A percentile compares a stretch with the other conserved stretches of the same genome.
Conservation (phyloP, 2,329 filamentous ascomycete genomes). For the Fusarium fujikuroi region DNA sequence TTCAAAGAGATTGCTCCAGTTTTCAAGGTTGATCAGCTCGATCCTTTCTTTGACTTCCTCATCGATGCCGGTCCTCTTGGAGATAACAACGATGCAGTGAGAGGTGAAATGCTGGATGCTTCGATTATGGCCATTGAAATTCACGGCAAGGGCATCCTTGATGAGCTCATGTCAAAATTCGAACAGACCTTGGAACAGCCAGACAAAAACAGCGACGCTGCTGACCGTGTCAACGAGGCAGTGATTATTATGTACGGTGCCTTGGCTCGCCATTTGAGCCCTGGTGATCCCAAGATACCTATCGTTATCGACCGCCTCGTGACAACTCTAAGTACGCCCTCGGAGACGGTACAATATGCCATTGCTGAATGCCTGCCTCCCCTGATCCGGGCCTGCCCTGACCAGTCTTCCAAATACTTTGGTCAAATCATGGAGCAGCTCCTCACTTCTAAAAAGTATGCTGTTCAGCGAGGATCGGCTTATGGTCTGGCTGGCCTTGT, state of each 20-base stretch:
- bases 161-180: slow-evolving; percentile 91
- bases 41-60: slow-evolving; percentile 84
- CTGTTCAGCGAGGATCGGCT: slow-evolving; percentile 89
- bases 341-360: slow-evolving; percentile 95
- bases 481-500: slow-evolving; percentile 94
- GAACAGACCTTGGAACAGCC: slow-evolving; percentile 88
- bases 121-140: slow-evolving; percentile 82
- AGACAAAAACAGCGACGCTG: slow-evolving; percentile 81
- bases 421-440: slow-evolving; percentile 83
- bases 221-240: slow-evolving; percentile 94
- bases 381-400: slow-evolving; percentile 81
- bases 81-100: slow-evolving; percentile 80
- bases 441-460: slow-evolving; percentile 90
- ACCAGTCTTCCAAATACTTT: slow-evolving; percentile 83
- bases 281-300: slow-evolving; percentile 87
- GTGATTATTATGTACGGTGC: slow-evolving; percentile 98
- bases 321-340: slow-evolving; percentile 89
- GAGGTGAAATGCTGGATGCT: slow-evolving; percentile 91
- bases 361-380: slow-evolving; percentile 94
- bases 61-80: slow-evolving; percentile 89
- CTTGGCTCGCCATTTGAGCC: slow-evolving; percentile 84
- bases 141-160: slow-evolving; percentile 84
- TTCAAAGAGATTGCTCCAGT: slow-evolving; percentile 82
- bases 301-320: slow-evolving; percentile 88
- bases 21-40: slow-evolving; percentile 75